Evolutionary conservation across 768 basidiomycete species (phyloP).

Genomic region (Hortiboletus flavorubellus): DNA sequence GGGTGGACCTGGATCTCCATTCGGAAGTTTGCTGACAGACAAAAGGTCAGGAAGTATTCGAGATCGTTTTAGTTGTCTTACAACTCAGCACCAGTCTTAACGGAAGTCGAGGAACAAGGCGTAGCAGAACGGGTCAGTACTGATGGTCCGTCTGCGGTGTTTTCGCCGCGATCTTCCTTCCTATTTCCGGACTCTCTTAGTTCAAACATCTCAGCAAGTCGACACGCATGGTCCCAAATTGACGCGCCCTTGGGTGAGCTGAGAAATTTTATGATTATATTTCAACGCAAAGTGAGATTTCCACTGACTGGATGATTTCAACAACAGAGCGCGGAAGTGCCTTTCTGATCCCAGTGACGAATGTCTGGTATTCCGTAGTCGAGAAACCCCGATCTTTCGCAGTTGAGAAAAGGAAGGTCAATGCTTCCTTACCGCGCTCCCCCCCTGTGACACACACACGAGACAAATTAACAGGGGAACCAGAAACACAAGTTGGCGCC

Average conservation of each 20-base stretch:
- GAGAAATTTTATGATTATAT: neutral
- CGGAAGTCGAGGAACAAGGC: constrained; percentile 19
- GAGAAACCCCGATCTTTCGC: constrained; percentile 14
- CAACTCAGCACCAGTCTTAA: constrained; percentile 10
- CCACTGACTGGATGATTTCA: constrained; percentile 17
- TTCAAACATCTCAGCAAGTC: constrained; percentile 14
- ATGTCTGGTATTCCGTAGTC: constrained; percentile 20
- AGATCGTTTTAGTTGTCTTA: constrained; percentile 8
- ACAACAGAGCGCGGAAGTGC: neutral
- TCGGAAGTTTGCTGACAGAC: constrained; percentile 9
- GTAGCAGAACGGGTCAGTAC: constrained; percentile 12
- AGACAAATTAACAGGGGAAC: neutral
- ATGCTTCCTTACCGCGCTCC: neutral
- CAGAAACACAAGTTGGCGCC: neutral
- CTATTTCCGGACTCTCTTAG: constrained; percentile 3
- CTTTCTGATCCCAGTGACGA: constrained; percentile 15
- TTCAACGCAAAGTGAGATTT: neutral
- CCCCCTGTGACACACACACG: constrained; percentile 14
- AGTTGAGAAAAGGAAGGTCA: constrained; percentile 27
- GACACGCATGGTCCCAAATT: constrained; percentile 15
- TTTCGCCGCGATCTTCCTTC: neutral
- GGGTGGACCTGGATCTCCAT: constrained; percentile 5
- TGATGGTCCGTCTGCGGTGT: neutral
- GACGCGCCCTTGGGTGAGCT: constrained; percentile 14
- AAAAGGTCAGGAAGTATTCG: neutral